Percentiles rank a stretch among this genome's conserved stretches.
Evolutionary conservation across 257 asterid genomes (phyloP).

Genomic region (Scutellaria baicalensis): DNA sequence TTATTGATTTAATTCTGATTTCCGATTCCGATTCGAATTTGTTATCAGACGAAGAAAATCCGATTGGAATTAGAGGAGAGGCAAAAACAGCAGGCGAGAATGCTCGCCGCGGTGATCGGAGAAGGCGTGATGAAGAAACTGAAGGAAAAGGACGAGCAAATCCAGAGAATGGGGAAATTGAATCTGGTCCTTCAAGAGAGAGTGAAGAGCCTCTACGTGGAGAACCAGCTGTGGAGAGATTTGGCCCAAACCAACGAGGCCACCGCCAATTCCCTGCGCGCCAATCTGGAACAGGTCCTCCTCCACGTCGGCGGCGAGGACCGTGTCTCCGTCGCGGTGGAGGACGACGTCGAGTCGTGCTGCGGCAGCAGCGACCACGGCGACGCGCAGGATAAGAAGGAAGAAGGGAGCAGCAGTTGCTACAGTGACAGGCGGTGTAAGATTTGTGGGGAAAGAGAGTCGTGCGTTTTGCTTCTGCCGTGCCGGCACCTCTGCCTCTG

Average conservation of each 20-base stretch:
- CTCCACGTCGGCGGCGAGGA: slow-evolving; percentile 36
- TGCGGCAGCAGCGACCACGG: slow-evolving; percentile 54
- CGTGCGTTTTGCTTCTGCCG: slow-evolving; percentile 69
- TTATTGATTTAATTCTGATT: not conserved
- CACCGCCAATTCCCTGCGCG: slow-evolving; percentile 57
- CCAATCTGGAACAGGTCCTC: slow-evolving; percentile 55
- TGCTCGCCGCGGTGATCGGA: slow-evolving; percentile 42
- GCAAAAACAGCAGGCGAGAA: slow-evolving; percentile 49
- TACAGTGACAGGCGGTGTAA: slow-evolving; percentile 29
- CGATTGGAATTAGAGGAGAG: slow-evolving; percentile 60
- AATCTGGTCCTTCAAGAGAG: slow-evolving; percentile 55
- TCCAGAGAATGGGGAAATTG: slow-evolving; percentile 48
- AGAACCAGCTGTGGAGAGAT: slow-evolving; percentile 64
- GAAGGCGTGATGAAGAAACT: slow-evolving; percentile 44
- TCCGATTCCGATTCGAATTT: not conserved
- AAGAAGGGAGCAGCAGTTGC: not conserved
- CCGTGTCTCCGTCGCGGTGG: slow-evolving; percentile 23
- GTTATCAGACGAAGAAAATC: slow-evolving; percentile 33
- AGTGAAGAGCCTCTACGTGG: slow-evolving; percentile 40
- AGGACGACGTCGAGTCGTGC: slow-evolving; percentile 62
- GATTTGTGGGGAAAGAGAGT: slow-evolving; percentile 56
- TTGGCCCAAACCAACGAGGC: slow-evolving; percentile 81
- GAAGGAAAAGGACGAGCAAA: slow-evolving; percentile 69
- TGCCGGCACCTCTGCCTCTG: slow-evolving; percentile 86
- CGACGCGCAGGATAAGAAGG: not conserved